A percentile compares a stretch with the other conserved stretches of the same genome.
Conservation (phyloP, 257 asterid species). For the Nicotiana noctiflora region DNA sequence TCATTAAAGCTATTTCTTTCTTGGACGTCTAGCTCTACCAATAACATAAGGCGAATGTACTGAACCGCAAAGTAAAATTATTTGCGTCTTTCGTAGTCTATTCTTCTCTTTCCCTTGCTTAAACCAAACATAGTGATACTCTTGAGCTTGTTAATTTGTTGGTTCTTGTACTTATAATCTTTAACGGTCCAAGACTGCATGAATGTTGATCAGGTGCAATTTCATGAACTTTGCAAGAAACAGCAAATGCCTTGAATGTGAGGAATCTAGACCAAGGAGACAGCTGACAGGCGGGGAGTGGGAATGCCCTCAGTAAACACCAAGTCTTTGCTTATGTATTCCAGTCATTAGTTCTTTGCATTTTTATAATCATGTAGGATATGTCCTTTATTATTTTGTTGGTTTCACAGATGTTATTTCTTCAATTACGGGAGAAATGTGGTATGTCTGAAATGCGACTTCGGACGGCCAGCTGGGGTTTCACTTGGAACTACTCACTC, state of each 20-base stretch:
- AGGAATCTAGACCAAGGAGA: slow-evolving; percentile 65
- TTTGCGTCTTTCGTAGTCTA: not conserved
- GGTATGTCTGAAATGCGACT: slow-evolving; percentile 80
- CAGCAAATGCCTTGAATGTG: slow-evolving; percentile 81
- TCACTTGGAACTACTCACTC: slow-evolving; percentile 25
- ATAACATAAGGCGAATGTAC: not conserved
- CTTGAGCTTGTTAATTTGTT: not conserved
- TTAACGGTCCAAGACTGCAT: not conserved
- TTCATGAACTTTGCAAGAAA: slow-evolving; percentile 97
- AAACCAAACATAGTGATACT: not conserved
- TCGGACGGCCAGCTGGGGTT: slow-evolving; percentile 51
- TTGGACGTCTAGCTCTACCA: not conserved
- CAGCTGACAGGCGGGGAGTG: slow-evolving; percentile 84
- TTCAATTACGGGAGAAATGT: slow-evolving; percentile 68
- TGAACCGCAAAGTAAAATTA: not conserved
- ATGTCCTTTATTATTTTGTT: not conserved
- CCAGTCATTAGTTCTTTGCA: not conserved
- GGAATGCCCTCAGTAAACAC: slow-evolving; percentile 90
- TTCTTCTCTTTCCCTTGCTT: not conserved
- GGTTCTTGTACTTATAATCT: not conserved
- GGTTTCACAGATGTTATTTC: slow-evolving; percentile 60
- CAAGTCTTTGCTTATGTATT: slow-evolving; percentile 8
- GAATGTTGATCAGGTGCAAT: slow-evolving; percentile 59
- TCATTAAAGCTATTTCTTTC: not conserved
- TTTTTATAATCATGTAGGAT: not conserved